Percentiles rank a stretch among this genome's conserved stretches.
These are phyloP conservation scores for Penicillium corylophilum DNA, from an alignment of 2,329 filamentous ascomycete species.

Conservation along the genomic window DNA sequence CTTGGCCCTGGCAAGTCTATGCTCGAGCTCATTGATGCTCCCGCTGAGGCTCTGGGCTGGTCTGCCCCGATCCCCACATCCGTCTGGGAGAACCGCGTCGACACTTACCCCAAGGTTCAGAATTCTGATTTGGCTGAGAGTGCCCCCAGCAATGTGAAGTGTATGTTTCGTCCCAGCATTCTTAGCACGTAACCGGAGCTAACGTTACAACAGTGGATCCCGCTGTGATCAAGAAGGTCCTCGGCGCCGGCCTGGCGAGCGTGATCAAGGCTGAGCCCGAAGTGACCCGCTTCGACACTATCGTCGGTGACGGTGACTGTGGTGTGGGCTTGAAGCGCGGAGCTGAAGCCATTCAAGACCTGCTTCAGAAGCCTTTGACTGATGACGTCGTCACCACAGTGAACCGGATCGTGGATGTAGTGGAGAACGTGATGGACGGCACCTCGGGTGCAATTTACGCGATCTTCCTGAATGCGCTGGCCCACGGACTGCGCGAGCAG, in stretches of 20 bases:
- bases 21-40: conserved; percentile 66
- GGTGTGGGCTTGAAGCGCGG: conserved; percentile 83
- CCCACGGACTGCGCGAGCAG: conserved; percentile 63
- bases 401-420: conserved; percentile 59
- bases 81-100: conserved; percentile 57
- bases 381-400: conserved; percentile 62
- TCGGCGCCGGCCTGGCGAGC: conserved; percentile 56
- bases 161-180: conserved; percentile 35
- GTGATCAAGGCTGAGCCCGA: conserved; percentile 64
- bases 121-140: conserved; percentile 44
- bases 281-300: conserved; percentile 69
- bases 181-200: conserved; percentile 8
- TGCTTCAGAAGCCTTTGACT: conserved; percentile 47
- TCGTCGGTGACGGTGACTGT: conserved; percentile 88
- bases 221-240: conserved; percentile 50
- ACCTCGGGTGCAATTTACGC: conserved; percentile 76
- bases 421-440: conserved; percentile 71
- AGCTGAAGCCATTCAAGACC: conserved; percentile 62
- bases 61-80: conserved; percentile 57
- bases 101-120: conserved; percentile 44
- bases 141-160: conserved; percentile 53
- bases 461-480: conserved; percentile 86
- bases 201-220: conserved; percentile 47
- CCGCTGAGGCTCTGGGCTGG: conserved; percentile 68
- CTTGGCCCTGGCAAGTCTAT: conserved; percentile 55